Evolutionary conservation across 2,329 filamentous ascomycete species (phyloP).

Genomic region (Pleoardoris graminearum): DNA sequence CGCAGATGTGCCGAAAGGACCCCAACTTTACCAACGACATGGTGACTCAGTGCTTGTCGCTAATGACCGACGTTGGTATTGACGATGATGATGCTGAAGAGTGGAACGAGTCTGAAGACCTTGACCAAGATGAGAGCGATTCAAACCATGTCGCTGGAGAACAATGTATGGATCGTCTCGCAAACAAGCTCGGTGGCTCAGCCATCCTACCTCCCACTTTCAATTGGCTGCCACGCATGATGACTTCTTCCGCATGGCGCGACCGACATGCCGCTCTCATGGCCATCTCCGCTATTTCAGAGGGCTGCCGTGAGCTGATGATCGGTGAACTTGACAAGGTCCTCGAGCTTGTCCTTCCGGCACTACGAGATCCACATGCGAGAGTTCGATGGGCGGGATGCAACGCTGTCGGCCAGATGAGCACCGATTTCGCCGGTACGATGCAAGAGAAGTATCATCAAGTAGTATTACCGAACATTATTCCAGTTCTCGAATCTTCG

Average conservation of each 20-base stretch:
- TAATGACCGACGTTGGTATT: constrained; percentile 95
- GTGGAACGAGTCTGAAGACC: constrained; percentile 91
- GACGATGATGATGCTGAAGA: constrained; percentile 95
- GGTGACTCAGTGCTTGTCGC: constrained; percentile 95
- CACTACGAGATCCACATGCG: constrained; percentile 85
- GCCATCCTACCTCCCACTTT: constrained; percentile 93
- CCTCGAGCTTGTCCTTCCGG: constrained; percentile 89
- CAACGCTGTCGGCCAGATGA: constrained; percentile 99
- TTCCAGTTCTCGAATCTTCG: constrained; percentile 85
- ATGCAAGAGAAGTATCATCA: constrained; percentile 98
- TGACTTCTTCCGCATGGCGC: constrained; percentile 91
- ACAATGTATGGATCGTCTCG: constrained; percentile 96
- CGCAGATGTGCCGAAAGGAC: constrained; percentile 94
- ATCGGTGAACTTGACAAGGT: constrained; percentile 92
- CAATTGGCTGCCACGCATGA: constrained; percentile 96
- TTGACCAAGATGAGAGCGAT: constrained; percentile 94
- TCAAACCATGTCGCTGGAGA: constrained; percentile 97
- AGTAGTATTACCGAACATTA: constrained; percentile 83
- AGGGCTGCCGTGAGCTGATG: constrained; percentile 96
- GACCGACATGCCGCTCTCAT: constrained; percentile 96
- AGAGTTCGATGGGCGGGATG: constrained; percentile 97
- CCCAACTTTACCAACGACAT: constrained; percentile 89
- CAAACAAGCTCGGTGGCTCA: constrained; percentile 94
- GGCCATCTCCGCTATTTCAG: constrained; percentile 98
- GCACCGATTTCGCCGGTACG: constrained; percentile 94